Percentiles rank a stretch among this genome's conserved stretches.
phyloP scores from a whole-genome alignment of 495 filamentous ascomycete genomes.

The Aspergillus diversus region DNA sequence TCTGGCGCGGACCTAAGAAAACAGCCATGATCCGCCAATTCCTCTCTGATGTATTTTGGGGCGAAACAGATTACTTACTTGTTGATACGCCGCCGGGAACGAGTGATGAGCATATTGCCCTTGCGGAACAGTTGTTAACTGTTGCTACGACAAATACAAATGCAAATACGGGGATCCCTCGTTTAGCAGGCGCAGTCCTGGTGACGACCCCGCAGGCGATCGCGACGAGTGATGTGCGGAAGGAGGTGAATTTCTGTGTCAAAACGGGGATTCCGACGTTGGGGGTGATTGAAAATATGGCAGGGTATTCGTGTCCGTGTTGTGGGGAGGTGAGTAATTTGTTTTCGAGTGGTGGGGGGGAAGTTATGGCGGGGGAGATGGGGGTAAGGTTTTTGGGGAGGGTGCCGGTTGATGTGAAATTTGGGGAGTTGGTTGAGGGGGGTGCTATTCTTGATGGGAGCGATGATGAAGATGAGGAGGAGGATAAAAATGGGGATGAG shows the following conservation, averaged over 20 bases:
- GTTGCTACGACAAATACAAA: constrained; percentile 41
- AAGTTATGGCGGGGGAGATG: constrained; percentile 88
- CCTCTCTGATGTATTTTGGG: constrained; percentile 90
- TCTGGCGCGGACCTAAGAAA: constrained; percentile 98
- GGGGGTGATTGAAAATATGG: constrained; percentile 97
- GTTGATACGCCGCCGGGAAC: constrained; percentile 97
- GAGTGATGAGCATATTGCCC: constrained; percentile 94
- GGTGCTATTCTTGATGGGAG: constrained; percentile 39
- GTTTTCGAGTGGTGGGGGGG: constrained; percentile 86
- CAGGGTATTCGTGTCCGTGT: constrained; percentile 92
- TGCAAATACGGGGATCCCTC: constrained; percentile 38
- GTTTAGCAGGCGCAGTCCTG: constrained; percentile 78
- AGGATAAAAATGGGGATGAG: constrained; percentile 42
- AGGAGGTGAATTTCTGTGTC: constrained; percentile 93
- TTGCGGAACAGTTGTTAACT: constrained; percentile 80
- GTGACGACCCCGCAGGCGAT: constrained; percentile 97
- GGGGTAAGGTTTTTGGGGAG: constrained; percentile 80
- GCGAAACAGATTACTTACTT: constrained; percentile 81
- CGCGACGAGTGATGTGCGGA: constrained; percentile 88
- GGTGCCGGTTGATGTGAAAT: constrained; percentile 84
- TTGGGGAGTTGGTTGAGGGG: constrained; percentile 68
- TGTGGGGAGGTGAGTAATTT: constrained; percentile 93
- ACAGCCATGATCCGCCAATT: constrained; percentile 99
- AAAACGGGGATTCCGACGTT: constrained; percentile 83
- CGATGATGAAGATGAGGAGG: constrained; percentile 41